Base-by-base conservation (phyloP, 179 eudicot genomes). In the Beta macrorhiza region DNA sequence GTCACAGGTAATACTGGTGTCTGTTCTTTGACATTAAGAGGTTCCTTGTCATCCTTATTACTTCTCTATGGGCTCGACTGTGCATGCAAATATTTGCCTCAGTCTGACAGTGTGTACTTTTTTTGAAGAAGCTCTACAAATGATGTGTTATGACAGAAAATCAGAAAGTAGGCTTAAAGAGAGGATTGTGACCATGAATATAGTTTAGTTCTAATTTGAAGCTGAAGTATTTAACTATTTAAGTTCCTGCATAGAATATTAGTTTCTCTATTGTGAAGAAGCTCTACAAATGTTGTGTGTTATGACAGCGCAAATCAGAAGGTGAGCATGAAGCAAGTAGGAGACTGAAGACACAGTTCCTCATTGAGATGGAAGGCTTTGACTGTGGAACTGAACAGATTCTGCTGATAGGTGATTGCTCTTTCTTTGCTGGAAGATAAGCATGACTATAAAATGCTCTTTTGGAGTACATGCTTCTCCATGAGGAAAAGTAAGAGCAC, bases 311-410 rank as follows among this genome's bases (percentile, higher is more conserved):
- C 81, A 96, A 96, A 88, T 92, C 99, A 81, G 99, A 96, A 78
- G 99, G 99, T 76, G 99, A 96, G 84, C 99, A 96, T 80, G 99
- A 96, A 88, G 91, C 99, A 78, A 96, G 98, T 79, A 90, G 99
- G 77, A 92, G 99, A 85, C 87, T 96, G 61, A 96, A 96, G 90
- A 96, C 99, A 78, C 99, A 96, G 78, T 96, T 96, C 79, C 98
- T 96, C 82, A 96, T 96, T n/a, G 99, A 96, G 86, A 95, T 95
- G 99, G 99, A 96, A 90, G 99, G 99, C 62, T 96, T 96, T 88
- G 99, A 96, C 84, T 82, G 88, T 80, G 98, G 88, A 52, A 91
- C 80, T 75, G 99, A 96, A 88, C 99, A 96, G 86, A 87, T 96
- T 88, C 90, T 94, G 79, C 92, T 94, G 10, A 94, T 96, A 90